phyloP scores from a whole-genome alignment of 2,329 filamentous ascomycete genomes.

The Zasmidium cellare region DNA sequence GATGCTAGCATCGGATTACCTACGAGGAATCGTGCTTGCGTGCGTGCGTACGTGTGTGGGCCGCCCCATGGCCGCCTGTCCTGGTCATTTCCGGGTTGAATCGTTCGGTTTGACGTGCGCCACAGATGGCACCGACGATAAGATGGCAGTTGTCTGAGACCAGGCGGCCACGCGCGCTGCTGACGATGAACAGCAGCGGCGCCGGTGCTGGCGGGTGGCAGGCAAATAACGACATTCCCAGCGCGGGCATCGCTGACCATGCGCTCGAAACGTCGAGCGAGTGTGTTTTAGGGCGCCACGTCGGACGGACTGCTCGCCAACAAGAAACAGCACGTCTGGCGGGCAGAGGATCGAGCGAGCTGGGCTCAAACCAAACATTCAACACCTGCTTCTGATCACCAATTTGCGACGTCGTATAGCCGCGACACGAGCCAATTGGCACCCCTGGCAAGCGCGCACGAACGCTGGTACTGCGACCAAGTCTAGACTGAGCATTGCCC shows the following conservation, averaged over 20 bases:
- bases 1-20: background rate
- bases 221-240: background rate
- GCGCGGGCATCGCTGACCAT: background rate
- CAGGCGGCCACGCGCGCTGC: background rate
- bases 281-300: background rate
- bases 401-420: slow-evolving; percentile 9
- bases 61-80: background rate
- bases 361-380: background rate
- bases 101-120: slow-evolving; percentile 2
- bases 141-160: background rate
- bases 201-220: no score
- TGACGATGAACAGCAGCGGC: no score
- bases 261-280: background rate
- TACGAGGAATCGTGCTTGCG: background rate
- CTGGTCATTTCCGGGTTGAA: slow-evolving; percentile 1
- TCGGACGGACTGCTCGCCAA: background rate
- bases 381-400: background rate
- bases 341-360: background rate
- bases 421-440: slow-evolving; percentile 5
- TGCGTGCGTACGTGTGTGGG: background rate
- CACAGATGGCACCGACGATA: background rate
- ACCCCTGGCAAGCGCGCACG: slow-evolving; percentile 2
- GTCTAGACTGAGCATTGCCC: slow-evolving; percentile 1
- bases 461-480: slow-evolving; percentile 1
- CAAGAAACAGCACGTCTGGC: background rate